A percentile compares a stretch with the other conserved stretches of the same genome.
Evolutionary conservation across 2,329 filamentous ascomycete genomes (phyloP).

Genomic region (Paraphoma sp.): DNA sequence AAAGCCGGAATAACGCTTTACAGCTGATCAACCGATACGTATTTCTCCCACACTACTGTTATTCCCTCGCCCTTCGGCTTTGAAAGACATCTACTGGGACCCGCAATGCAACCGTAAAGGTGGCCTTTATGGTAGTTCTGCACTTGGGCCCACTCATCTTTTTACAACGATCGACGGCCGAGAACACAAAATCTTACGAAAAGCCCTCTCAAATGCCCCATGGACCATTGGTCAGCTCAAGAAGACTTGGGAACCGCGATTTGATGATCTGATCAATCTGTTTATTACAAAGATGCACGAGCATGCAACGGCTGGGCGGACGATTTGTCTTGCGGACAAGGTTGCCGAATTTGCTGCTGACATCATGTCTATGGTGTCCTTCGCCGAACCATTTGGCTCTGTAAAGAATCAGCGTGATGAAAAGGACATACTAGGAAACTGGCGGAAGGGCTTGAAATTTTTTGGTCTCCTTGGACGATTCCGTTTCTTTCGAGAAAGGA

Average conservation of each 20-base stretch:
- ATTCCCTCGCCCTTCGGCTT: conserved; percentile 43
- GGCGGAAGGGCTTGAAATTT: conserved; percentile 47
- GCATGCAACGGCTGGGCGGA: conserved; percentile 22
- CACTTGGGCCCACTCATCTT: conserved; percentile 45
- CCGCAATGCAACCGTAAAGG: conserved; percentile 46
- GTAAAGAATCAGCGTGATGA: conserved; percentile 50
- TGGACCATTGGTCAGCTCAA: conserved; percentile 50
- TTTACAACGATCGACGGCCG: conserved; percentile 45
- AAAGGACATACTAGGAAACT: conserved; percentile 43
- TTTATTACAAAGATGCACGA: conserved; percentile 44
- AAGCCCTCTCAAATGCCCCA: conserved; percentile 45
- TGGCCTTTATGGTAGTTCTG: conserved; percentile 44
- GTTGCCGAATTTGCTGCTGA: conserved; percentile 52
- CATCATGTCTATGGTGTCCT: conserved; percentile 51
- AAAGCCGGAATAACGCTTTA: conserved; percentile 1
- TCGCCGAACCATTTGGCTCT: conserved; percentile 48
- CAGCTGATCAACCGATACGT: conserved; percentile 45
- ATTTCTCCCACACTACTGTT: conserved; percentile 48
- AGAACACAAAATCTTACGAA: conserved; percentile 43
- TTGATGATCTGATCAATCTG: conserved; percentile 45
- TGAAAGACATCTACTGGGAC: conserved; percentile 52
- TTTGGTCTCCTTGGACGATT: conserved; percentile 48
- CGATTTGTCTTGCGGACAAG: conserved; percentile 47
- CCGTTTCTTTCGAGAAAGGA: conserved; percentile 42
- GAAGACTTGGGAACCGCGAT: conserved; percentile 47